These are phyloP conservation scores for Fusarium mundagurra DNA, from an alignment of 2,329 filamentous ascomycete genomes.

Conservation along the genomic window DNA sequence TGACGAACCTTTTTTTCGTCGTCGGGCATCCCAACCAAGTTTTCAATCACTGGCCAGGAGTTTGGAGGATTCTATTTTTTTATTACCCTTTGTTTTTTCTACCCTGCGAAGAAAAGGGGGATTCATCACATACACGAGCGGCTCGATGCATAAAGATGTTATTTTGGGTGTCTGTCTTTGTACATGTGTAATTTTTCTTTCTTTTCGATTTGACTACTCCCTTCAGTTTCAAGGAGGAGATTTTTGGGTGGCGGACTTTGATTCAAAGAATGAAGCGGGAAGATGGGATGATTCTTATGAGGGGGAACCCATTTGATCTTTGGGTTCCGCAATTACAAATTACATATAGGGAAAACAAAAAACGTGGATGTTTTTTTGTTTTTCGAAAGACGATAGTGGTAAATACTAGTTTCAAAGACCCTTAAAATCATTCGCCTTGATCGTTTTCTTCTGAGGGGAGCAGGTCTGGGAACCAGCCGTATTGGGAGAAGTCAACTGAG, in stretches of 20 bases:
- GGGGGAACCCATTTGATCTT: conserved; percentile 12
- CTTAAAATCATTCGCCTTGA: conserved; percentile 2
- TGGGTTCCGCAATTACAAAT: conserved; percentile 38
- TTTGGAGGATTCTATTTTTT: conserved; percentile 38
- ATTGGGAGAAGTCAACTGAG: conserved; percentile 60
- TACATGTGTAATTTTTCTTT: conserved; percentile 34
- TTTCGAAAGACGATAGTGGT: conserved; percentile 39
- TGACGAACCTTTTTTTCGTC: conserved; percentile 14
- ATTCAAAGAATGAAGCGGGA: conserved; percentile 40
- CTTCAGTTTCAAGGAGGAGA: not conserved
- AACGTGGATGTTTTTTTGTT: not conserved
- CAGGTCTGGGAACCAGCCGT: conserved; percentile 65
- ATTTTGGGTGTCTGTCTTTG: conserved; percentile 29
- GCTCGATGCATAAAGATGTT: conserved; percentile 38
- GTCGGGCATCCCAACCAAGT: conserved; percentile 28
- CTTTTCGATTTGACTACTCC: not conserved
- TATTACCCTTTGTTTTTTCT: not conserved
- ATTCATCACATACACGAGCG: conserved; percentile 42
- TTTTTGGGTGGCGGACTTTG: conserved; percentile 22
- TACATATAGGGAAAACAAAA: conserved; percentile 36
- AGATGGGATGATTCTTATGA: conserved; percentile 44
- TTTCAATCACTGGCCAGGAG: conserved; percentile 47
- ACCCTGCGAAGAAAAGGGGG: conserved; percentile 27
- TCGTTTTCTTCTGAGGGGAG: conserved; percentile 57
- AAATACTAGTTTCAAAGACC: conserved; percentile 43